These are phyloP conservation scores for Lantana camara DNA, from an alignment of 257 asterid species.

Conservation along the genomic window DNA sequence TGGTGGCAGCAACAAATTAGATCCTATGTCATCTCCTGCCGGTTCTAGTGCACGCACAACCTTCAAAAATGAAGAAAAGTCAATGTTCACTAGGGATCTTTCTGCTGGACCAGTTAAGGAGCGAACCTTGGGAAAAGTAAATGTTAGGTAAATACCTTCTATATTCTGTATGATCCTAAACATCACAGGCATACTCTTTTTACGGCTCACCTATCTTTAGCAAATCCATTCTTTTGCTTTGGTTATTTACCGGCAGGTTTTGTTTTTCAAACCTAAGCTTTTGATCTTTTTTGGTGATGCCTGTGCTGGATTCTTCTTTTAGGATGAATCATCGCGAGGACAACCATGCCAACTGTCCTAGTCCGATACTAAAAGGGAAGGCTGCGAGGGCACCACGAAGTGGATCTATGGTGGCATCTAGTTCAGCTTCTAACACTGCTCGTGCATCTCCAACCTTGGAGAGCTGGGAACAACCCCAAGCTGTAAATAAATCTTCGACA, in stretches of 20 bases:
- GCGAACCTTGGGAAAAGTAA: slow-evolving; percentile 66
- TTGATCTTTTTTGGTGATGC: slow-evolving; percentile 13
- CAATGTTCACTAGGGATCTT: slow-evolving; percentile 61
- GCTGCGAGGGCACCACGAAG: slow-evolving; percentile 90
- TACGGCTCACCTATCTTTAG: slow-evolving; percentile 7
- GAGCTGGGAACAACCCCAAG: slow-evolving; percentile 84
- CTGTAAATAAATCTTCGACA: slow-evolving; percentile 55
- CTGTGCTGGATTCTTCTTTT: slow-evolving; percentile 27
- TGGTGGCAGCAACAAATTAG: slow-evolving; percentile 58
- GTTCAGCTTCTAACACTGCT: slow-evolving; percentile 51
- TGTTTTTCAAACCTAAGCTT: not conserved
- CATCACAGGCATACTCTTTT: slow-evolving; percentile 3
- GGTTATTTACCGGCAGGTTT: slow-evolving; percentile 4
- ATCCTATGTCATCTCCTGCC: slow-evolving; percentile 62
- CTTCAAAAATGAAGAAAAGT: slow-evolving; percentile 75
- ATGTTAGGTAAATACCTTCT: slow-evolving; percentile 68
- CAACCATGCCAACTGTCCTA: slow-evolving; percentile 43
- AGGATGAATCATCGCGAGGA: slow-evolving; percentile 90
- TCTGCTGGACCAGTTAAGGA: slow-evolving; percentile 69
- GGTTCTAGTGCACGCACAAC: slow-evolving; percentile 64
- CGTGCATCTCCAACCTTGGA: slow-evolving; percentile 71
- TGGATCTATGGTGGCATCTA: slow-evolving; percentile 51
- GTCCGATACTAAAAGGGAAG: slow-evolving; percentile 78
- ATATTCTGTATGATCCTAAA: slow-evolving; percentile 21
- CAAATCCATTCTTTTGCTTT: slow-evolving; percentile 24